phyloP scores from a whole-genome alignment of 2,329 filamentous ascomycete genomes.

The Acrocalymma vagum region DNA sequence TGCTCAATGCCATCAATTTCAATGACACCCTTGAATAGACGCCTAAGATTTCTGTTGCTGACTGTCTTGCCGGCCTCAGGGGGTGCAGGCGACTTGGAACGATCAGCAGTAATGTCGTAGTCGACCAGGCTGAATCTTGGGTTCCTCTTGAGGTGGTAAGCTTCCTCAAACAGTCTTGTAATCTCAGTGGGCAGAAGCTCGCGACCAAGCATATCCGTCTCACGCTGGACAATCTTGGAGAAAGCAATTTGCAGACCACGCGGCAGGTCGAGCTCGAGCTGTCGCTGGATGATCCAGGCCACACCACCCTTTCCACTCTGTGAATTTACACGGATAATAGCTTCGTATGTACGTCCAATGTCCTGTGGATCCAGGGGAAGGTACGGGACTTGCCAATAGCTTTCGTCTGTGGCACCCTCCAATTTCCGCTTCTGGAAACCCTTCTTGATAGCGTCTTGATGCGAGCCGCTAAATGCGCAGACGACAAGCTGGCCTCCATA shows the following conservation, averaged over 20 bases:
- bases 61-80: slow-evolving; percentile 73
- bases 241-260: slow-evolving; percentile 93
- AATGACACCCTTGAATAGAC: slow-evolving; percentile 86
- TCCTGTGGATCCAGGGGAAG: slow-evolving; percentile 92
- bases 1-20: slow-evolving; percentile 83
- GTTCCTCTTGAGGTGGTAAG: slow-evolving; percentile 85
- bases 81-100: slow-evolving; percentile 77
- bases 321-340: slow-evolving; percentile 96
- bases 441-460: slow-evolving; percentile 98
- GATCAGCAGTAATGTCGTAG: slow-evolving; percentile 89
- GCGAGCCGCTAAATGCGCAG: slow-evolving; percentile 88
- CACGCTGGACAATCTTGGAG: slow-evolving; percentile 82
- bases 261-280: slow-evolving; percentile 89
- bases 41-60: slow-evolving; percentile 79
- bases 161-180: slow-evolving; percentile 83
- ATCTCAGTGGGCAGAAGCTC: slow-evolving; percentile 89
- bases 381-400: slow-evolving; percentile 86
- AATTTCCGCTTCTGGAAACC: slow-evolving; percentile 75
- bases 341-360: slow-evolving; percentile 96
- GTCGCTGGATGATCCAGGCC: slow-evolving; percentile 91
- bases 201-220: slow-evolving; percentile 80
- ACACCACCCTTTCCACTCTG: slow-evolving; percentile 94
- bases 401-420: slow-evolving; percentile 66
- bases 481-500: slow-evolving; percentile 94
- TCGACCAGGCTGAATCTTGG: slow-evolving; percentile 87